Conservation (phyloP, 352 stramenopile species). For the Globisporangium alternatum region DNA sequence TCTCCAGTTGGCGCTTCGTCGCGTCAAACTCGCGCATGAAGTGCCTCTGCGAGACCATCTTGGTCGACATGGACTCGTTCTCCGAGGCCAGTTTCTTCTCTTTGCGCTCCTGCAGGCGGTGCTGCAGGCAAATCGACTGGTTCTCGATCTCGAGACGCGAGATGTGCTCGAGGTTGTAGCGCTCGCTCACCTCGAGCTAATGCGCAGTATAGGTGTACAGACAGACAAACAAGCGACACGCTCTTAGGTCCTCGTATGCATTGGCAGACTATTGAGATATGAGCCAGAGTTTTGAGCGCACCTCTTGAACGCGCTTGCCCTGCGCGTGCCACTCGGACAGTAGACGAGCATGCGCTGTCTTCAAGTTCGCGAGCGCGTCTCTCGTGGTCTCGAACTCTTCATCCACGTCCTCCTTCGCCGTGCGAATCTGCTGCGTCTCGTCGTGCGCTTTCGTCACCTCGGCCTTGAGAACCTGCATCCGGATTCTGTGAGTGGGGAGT, state of each 20-base stretch:
- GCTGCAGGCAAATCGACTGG: slow-evolving; percentile 31
- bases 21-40: slow-evolving; percentile 9
- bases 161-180: slow-evolving; percentile 38
- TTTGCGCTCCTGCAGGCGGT: slow-evolving; percentile 21
- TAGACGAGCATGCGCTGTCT: slow-evolving; percentile 15
- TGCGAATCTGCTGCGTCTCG: slow-evolving; percentile 18
- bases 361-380: slow-evolving; percentile 10
- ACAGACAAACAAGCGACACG: neutral
- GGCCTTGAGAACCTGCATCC: slow-evolving; percentile 18
- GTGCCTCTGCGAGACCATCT: slow-evolving; percentile 18
- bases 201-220: too few species aligned
- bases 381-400: slow-evolving; percentile 24
- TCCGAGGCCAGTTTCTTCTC: slow-evolving; percentile 25
- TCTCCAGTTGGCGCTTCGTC: slow-evolving; percentile 21
- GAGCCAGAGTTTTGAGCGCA: neutral
- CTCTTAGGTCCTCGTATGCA: neutral
- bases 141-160: slow-evolving; percentile 40
- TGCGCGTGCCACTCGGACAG: slow-evolving; percentile 18
- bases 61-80: slow-evolving; percentile 17
- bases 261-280: neutral
- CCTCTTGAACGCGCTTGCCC: slow-evolving; percentile 30
- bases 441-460: slow-evolving; percentile 23
- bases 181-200: slow-evolving; percentile 28
- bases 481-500: slow-evolving; percentile 9
- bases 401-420: slow-evolving; percentile 18